These are phyloP conservation scores for Fusarium nematophilum DNA, from an alignment of 2,329 filamentous ascomycete genomes.

Conservation along the genomic window DNA sequence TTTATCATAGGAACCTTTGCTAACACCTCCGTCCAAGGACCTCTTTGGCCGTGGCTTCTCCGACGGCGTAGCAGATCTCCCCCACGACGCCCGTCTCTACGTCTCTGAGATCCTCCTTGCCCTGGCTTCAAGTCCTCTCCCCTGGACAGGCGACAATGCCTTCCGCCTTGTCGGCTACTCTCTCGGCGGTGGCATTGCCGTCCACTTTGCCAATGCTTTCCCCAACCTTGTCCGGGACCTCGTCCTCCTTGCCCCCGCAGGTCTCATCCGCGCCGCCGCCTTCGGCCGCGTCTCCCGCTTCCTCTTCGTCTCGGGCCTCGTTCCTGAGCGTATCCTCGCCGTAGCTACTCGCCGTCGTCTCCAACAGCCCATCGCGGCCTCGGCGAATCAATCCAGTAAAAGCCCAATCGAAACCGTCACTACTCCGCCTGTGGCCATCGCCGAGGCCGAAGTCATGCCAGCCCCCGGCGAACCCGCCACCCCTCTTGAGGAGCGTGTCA, in stretches of 20 bases:
- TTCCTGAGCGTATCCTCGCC: slow-evolving; percentile 64
- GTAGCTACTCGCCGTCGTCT: slow-evolving; percentile 61
- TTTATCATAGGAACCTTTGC: slow-evolving; percentile 20
- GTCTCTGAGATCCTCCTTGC: slow-evolving; percentile 77
- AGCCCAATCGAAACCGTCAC: slow-evolving; percentile 39
- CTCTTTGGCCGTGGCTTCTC: slow-evolving; percentile 77
- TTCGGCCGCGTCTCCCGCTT: slow-evolving; percentile 62
- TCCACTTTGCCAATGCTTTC: slow-evolving; percentile 79
- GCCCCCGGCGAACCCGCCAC: slow-evolving; percentile 42
- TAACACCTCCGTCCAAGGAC: slow-evolving; percentile 57
- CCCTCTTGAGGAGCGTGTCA: slow-evolving; percentile 60
- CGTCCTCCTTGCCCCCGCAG: slow-evolving; percentile 82
- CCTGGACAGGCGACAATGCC: slow-evolving; percentile 70
- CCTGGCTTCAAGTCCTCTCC: slow-evolving; percentile 74
- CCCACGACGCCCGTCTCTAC: slow-evolving; percentile 80
- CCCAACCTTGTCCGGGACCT: slow-evolving; percentile 76
- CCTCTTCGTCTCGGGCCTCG: slow-evolving; percentile 64
- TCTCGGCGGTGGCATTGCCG: slow-evolving; percentile 81
- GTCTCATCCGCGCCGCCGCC: slow-evolving; percentile 71
- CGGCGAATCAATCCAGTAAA: slow-evolving; percentile 39
- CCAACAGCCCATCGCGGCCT: slow-evolving; percentile 60
- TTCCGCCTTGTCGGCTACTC: slow-evolving; percentile 84
- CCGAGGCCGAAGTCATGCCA: slow-evolving; percentile 55
- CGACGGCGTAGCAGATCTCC: slow-evolving; percentile 72
- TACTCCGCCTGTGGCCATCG: slow-evolving; percentile 49